phyloP scores from a whole-genome alignment of 2,329 filamentous ascomycete genomes.

The Hymenoscyphus fraxineus region DNA sequence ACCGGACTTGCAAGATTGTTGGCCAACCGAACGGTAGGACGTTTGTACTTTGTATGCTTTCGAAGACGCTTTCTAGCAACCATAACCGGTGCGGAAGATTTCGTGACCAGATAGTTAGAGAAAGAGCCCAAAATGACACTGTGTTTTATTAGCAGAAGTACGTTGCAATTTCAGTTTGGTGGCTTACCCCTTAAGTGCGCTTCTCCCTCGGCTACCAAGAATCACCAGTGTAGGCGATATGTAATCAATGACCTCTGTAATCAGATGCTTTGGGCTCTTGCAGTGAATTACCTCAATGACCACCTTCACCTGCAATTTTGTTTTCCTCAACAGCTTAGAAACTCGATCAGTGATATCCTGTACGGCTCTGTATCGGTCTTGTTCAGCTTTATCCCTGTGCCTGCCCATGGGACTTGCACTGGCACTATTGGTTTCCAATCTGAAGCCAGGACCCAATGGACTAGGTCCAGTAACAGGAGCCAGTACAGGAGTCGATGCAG shows the following conservation, averaged over 20 bases:
- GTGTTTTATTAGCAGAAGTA: constrained; percentile 33
- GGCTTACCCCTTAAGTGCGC: constrained; percentile 83
- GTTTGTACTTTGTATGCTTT: constrained; percentile 80
- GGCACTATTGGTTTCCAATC: constrained; percentile 24
- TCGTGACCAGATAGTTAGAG: constrained; percentile 94
- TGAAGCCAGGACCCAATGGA: constrained; percentile 24
- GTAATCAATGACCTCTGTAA: constrained; percentile 94
- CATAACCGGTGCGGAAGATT: constrained; percentile 97
- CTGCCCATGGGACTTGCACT: constrained; percentile 37
- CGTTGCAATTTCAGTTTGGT: constrained; percentile 4
- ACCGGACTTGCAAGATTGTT: constrained; percentile 77
- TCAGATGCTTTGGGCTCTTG: constrained; percentile 94
- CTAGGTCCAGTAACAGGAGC: constrained; percentile 19
- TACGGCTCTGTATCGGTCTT: constrained; percentile 77
- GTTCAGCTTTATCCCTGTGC: constrained; percentile 60
- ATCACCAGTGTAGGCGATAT: constrained; percentile 90
- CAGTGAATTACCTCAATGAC: constrained; percentile 97
- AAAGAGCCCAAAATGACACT: constrained; percentile 94
- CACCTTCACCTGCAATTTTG: constrained; percentile 84
- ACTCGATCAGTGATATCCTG: constrained; percentile 80
- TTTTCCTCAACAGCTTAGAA: constrained; percentile 83
- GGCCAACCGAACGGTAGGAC: constrained; percentile 65
- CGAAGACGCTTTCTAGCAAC: constrained; percentile 86
- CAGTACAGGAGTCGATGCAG: constrained; percentile 28
- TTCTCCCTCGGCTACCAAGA: constrained; percentile 84